These are phyloP conservation scores for Podaxis rugospora DNA, from an alignment of 768 basidiomycete genomes.

Conservation along the genomic window DNA sequence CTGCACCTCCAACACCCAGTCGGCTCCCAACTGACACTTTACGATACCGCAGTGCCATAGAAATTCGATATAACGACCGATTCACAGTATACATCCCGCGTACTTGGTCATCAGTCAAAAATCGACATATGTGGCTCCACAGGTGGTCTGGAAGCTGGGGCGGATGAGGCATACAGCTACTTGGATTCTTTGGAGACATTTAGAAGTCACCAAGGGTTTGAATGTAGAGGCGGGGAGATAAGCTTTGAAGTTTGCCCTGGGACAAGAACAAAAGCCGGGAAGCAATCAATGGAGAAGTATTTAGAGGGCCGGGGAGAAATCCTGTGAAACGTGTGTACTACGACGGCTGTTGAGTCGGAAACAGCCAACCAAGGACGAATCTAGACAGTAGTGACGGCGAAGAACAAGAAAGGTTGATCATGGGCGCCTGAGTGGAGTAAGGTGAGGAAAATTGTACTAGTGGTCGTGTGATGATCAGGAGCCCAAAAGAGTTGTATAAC, in stretches of 20 bases:
- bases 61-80: neutral
- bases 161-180: neutral
- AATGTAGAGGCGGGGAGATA: neutral
- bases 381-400: neutral
- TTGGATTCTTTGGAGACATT: neutral
- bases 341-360: too few species aligned
- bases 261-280: neutral
- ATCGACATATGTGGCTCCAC: conserved; percentile 3
- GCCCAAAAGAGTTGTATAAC: neutral
- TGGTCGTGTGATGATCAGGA: neutral
- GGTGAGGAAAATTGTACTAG: neutral
- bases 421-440: neutral
- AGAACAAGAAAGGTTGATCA: neutral
- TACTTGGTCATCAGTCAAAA: conserved; percentile 5
- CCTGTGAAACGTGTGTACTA: too few species aligned
- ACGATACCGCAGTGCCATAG: conserved; percentile 5
- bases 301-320: too few species aligned
- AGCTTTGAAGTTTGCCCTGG: neutral
- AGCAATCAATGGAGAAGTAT: neutral
- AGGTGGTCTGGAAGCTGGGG: conserved; percentile 4
- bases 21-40: neutral
- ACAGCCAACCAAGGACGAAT: too few species aligned
- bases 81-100: conserved; percentile 6
- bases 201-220: neutral
- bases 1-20: neutral